phyloP scores from a whole-genome alignment of 768 basidiomycete genomes.

The Podaxis sp. region DNA sequence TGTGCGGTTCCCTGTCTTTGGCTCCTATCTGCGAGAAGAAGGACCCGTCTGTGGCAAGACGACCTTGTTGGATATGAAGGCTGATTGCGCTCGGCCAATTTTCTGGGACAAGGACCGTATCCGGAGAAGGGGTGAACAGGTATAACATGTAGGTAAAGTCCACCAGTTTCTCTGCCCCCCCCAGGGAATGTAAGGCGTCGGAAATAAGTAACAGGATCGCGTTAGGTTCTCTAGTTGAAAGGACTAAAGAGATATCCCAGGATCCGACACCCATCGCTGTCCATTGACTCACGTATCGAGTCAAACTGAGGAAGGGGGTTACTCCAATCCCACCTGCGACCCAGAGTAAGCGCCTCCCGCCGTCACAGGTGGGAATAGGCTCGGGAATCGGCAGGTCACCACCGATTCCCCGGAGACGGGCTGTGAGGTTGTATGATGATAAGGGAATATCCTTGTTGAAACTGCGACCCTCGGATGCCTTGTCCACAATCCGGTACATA shows the following conservation, averaged over 20 bases:
- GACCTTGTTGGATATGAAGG: slow-evolving; percentile 20
- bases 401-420: slow-evolving; percentile 50
- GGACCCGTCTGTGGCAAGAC: slow-evolving; percentile 23
- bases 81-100: slow-evolving; percentile 14
- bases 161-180: background rate
- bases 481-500: slow-evolving; percentile 49
- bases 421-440: slow-evolving; percentile 35
- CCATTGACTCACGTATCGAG: slow-evolving; percentile 25
- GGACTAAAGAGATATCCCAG: slow-evolving; percentile 44
- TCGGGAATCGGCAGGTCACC: slow-evolving; percentile 33
- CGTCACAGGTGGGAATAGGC: slow-evolving; percentile 18
- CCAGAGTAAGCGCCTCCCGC: slow-evolving; percentile 43
- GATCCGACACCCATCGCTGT: background rate
- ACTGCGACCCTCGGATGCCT: slow-evolving; percentile 28
- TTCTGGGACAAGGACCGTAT: background rate
- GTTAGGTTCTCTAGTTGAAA: slow-evolving; percentile 57
- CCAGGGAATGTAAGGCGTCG: slow-evolving; percentile 23
- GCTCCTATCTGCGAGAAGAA: slow-evolving; percentile 17
- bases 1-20: slow-evolving; percentile 32
- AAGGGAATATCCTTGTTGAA: slow-evolving; percentile 31
- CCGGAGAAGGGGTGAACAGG: slow-evolving; percentile 34
- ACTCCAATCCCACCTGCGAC: slow-evolving; percentile 65
- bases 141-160: slow-evolving; percentile 33
- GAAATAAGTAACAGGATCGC: slow-evolving; percentile 45
- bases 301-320: slow-evolving; percentile 63